Conservation (phyloP, 768 basidiomycete genomes). For the Exsudoporus frostii region DNA sequence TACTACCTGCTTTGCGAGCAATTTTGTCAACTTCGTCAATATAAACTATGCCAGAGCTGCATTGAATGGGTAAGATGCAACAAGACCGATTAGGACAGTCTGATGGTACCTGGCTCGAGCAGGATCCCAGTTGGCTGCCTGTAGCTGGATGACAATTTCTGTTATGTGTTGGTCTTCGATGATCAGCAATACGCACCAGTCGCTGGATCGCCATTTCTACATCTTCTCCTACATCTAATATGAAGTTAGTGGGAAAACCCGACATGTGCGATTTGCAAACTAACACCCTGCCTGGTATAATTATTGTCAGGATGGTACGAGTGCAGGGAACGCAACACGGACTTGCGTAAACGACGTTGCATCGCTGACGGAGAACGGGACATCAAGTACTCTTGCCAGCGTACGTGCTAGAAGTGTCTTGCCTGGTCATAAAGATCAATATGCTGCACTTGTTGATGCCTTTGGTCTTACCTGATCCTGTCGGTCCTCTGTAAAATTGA, state of each 20-base stretch:
- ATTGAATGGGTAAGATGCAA: constrained; percentile 6
- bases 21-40: constrained; percentile 98
- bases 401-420: constrained; percentile 92
- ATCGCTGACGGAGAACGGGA: constrained; percentile 91
- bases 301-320: constrained; percentile 6
- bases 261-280: constrained; percentile 26
- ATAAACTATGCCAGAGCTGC: constrained; percentile 88
- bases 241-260: constrained; percentile 4
- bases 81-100: not conserved
- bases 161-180: not conserved
- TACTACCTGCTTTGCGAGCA: constrained; percentile 53
- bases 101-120: constrained; percentile 66
- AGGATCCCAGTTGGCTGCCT: constrained; percentile 89
- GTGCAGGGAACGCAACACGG: constrained; percentile 14
- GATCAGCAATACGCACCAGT: constrained; percentile 45
- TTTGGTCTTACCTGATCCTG: constrained; percentile 66
- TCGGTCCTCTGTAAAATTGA: constrained; percentile 59
- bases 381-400: constrained; percentile 85
- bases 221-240: constrained; percentile 89
- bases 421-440: constrained; percentile 40
- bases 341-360: constrained; percentile 94
- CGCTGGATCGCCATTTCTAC: constrained; percentile 90
- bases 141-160: constrained; percentile 49
- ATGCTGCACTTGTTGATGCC: constrained; percentile 7
- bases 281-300: constrained; percentile 63